A percentile compares a stretch with the other conserved stretches of the same genome.
phyloP scores from a whole-genome alignment of 805 yeast species.

The Suhomyces tanzawaensis region DNA sequence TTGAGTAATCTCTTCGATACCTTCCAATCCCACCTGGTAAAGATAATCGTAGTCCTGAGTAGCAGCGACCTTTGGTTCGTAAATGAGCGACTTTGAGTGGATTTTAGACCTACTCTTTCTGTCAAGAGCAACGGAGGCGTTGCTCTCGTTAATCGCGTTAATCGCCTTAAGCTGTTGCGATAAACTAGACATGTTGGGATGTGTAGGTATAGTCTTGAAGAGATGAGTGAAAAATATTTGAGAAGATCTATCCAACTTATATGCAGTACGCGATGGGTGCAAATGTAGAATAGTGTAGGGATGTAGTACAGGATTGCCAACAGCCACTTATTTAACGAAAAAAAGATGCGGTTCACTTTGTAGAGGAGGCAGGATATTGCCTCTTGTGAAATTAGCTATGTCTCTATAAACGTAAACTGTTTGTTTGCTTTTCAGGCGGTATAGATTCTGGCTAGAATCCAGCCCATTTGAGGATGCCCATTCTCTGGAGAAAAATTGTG shows the following conservation, averaged over 20 bases:
- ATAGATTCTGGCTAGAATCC: too few species aligned
- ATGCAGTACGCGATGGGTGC: background rate
- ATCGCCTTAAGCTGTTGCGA: constrained; percentile 79
- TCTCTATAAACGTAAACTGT: too few species aligned
- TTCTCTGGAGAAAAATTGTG: too few species aligned
- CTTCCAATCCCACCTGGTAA: constrained; percentile 68
- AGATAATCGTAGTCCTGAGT: constrained; percentile 89
- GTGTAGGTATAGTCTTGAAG: background rate
- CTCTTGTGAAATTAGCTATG: too few species aligned
- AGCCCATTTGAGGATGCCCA: too few species aligned
- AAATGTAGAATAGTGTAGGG: too few species aligned
- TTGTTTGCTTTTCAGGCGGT: too few species aligned
- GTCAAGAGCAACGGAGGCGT: constrained; percentile 75
- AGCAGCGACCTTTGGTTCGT: constrained; percentile 85
- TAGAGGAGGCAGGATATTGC: too few species aligned
- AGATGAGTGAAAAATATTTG: background rate
- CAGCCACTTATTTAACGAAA: too few species aligned
- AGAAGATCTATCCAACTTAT: background rate
- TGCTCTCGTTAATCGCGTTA: constrained; percentile 45
- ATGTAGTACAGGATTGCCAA: too few species aligned
- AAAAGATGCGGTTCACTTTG: too few species aligned
- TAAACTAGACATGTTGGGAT: constrained; percentile 50
- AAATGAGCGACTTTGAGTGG: constrained; percentile 85
- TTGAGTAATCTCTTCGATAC: constrained; percentile 65
- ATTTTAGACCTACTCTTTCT: constrained; percentile 82